Base-by-base conservation (phyloP, 2,329 filamentous ascomycete species). In the Fusarium avenaceum region DNA sequence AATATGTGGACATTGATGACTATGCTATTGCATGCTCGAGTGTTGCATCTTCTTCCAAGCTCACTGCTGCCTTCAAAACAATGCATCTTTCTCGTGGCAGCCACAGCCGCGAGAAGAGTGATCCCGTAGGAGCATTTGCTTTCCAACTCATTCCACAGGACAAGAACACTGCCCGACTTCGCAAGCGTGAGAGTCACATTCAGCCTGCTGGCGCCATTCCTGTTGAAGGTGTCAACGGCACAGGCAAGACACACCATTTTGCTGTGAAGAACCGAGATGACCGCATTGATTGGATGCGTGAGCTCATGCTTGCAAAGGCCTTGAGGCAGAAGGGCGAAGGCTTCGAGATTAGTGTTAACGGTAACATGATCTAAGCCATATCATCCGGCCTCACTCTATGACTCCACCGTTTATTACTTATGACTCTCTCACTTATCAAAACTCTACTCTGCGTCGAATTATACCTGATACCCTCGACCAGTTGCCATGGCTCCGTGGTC, bases 211-310 rank as follows among this genome's bases (percentile, higher is more conserved):
- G 68, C n/a, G 66, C 60, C 56, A 64, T 73, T 57, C 76, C 78
- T 32, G 71, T 76, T 32, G 84, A 85, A 38, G 83, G 84, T 26
- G 81, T 80, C 66, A 89, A 89, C 63, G 87, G 87, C 57, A 89
- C 86, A 13, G 89, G 88, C 73, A 97, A 97, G 85, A 92, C 92
- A 44, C 95, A 98, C 76, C 93, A 98, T 77, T 98, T 98, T 77
- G 93, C 95, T 0, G 95, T 97, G 72, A 91, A 91, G 80, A 89
- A 85, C 73, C 87, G 94, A 15, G 93, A 97, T 76, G 92, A 97
- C 77, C 87, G 95, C 65, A 97, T 98, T 74, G 95, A 97, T 78
- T 99, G 96, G 96, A 96, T 96, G 93, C 86, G 93, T 55, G 93
- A 96, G 85, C 82, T 96, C 64, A 96, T 96, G 93, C 87, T 96